Evolutionary conservation across 371 early-diverging fungal genomes (phyloP).

Genomic region (Furculomyces boomerangus): DNA sequence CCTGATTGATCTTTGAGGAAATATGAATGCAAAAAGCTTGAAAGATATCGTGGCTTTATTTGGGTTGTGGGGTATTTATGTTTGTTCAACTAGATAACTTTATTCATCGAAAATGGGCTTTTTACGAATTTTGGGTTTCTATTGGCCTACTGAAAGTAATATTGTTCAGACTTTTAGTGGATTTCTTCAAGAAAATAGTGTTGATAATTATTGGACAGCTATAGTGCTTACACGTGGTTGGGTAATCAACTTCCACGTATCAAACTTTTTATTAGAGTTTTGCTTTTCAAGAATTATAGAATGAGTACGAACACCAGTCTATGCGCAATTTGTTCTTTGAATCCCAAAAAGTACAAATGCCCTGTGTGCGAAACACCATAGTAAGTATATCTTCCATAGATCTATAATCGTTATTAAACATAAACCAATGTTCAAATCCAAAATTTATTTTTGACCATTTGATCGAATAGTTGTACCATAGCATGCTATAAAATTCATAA

Average conservation of each 20-base stretch:
- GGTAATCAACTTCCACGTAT: neutral
- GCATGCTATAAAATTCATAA: neutral
- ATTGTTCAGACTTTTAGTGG: neutral
- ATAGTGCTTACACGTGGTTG: neutral
- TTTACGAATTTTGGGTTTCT: too few species aligned
- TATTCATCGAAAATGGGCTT: too few species aligned
- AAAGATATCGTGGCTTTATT: too few species aligned
- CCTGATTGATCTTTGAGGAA: neutral
- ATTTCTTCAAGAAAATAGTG: neutral
- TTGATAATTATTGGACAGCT: neutral
- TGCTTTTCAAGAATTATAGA: neutral
- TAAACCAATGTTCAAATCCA: neutral
- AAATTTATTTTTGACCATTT: neutral
- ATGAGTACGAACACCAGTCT: neutral
- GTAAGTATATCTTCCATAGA: neutral
- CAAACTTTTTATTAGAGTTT: neutral
- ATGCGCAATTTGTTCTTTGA: neutral
- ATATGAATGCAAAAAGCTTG: neutral
- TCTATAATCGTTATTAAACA: neutral
- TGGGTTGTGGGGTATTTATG: too few species aligned
- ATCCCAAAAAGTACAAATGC: neutral
- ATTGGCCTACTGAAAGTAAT: too few species aligned
- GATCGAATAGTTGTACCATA: neutral
- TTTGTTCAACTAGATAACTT: too few species aligned
- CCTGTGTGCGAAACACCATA: neutral